Evolutionary conservation across 176 grass and related monocot species (phyloP), one percentile per base, ranked within the genome.

Genomic region (Urochloa ruziziensis): DNA sequence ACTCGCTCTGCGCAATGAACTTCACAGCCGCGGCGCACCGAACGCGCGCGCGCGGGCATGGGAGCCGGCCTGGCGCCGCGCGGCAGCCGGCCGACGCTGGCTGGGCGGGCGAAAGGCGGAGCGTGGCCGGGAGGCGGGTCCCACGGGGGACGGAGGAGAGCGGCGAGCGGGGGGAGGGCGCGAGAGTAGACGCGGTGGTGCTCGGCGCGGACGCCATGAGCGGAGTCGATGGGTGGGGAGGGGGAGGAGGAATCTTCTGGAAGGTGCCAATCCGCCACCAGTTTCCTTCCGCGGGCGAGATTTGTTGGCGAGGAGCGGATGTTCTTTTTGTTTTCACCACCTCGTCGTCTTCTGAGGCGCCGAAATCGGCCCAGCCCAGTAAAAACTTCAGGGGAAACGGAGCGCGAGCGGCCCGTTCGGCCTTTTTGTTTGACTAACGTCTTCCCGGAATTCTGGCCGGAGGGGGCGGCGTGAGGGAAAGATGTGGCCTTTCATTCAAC

Each of bases 1-100:
- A 99, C 67, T 99, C 91, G 51, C 85, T 83, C 73, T 96, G 80
- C 27, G 34, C 88, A 69, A 99, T 75, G 47, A 79, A 63, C 72
- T 54, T 88, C 21, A 80, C 85, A 54, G 83, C 87, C 46, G 89
- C 96, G 62, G 68, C 71, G 77, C 96, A 98, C 65, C 91, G 80
- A 7, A 92, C 66, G 71, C 82, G 27, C 44, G 70, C 62, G 75
- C 88, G 84, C 19, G 81, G 67, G 28, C 73, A 19, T 35, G 30
- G 8, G 47, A 37, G 47, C 80, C 47, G 51, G 72, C 47, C 64
- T 8, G 46, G 72, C 71, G 70, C 79, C 67, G 18, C 35, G 74
- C 29, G 42, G 70, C 79, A 84, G 69, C 58, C 39, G 11, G 24
- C 3, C 15, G 53, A 6, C 12, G 73, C 46, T 1, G 77, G 42